Evolutionary conservation across 441 rosid species (phyloP).

Genomic region (Erysimum pusillum): DNA sequence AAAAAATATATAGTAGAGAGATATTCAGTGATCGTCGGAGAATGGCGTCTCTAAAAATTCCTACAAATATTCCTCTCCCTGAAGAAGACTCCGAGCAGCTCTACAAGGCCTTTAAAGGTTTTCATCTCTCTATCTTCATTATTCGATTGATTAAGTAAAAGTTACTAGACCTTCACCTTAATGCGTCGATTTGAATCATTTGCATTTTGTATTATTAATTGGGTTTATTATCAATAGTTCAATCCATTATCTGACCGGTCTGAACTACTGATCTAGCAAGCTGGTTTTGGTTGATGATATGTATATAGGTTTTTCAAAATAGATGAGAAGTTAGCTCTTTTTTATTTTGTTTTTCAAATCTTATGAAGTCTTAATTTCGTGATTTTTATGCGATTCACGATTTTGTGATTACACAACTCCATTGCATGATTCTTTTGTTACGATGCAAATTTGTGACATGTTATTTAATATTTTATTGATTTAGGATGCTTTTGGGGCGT

Average conservation of each 20-base stretch:
- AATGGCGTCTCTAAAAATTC: constrained; percentile 75
- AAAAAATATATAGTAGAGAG: background rate
- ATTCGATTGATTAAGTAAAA: background rate
- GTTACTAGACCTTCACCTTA: constrained; percentile 5
- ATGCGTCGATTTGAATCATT: constrained; percentile 22
- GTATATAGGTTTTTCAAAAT: background rate
- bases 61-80: constrained; percentile 67
- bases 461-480: background rate
- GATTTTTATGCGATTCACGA: background rate
- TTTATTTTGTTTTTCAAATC: background rate
- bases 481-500: background rate
- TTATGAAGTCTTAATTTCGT: background rate
- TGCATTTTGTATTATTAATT: background rate
- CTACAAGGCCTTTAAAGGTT: constrained; percentile 84
- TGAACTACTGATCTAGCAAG: background rate
- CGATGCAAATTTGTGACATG: background rate
- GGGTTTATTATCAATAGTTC: background rate
- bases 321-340: background rate
- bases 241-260: background rate
- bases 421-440: background rate
- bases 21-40: constrained; percentile 27
- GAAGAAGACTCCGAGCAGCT: constrained; percentile 93
- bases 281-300: background rate
- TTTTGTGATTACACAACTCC: background rate
- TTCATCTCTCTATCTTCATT: background rate